Base-by-base conservation (phyloP, 2,329 filamentous ascomycete species). In the Aureobasidium sp. region DNA sequence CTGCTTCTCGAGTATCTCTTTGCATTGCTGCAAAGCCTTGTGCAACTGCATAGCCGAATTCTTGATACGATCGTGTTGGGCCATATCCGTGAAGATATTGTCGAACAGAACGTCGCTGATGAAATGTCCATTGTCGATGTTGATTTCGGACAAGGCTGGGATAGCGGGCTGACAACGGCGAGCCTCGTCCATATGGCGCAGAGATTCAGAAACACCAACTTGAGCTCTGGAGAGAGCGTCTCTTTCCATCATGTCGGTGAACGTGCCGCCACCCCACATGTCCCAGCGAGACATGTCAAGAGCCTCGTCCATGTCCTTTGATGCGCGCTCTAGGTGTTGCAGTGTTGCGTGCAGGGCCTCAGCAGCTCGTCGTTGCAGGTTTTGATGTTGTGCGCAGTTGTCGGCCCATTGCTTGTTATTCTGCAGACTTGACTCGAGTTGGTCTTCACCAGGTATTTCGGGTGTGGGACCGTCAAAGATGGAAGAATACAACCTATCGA, bases 381-480 rank as follows among this genome's bases (percentile, higher is more conserved):
- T 71, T 62, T 78, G 76, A 17, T 74, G 67, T 47, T 69, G 66
- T 15, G 17, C 15, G n/a, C 20, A 4, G 8, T 29, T 20, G 26
- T 62, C 48, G n/a, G 43, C 39, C 32, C 39, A 52, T 5, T 70
- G 64, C 26, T 60, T 60, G 46, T 60, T 50, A 13, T 51, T 41
- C 6, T 43, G 24, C 17, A 60, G 24, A 43, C 57, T 60, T 3
- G 44, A 32, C 68, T 84, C 81, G 57, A 72, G 71, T 32, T 71
- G 68, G 63, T 85, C 82, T 67, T 85, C 82, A n/a, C 79, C 78
- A 0, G 81, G 80, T 29, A 82, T 79, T 0, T 76, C 78, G 0
- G 79, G 79, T 0, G 81, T 83, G 5, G 78, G 77, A 0, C 82
- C 82, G 10, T 74, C 70, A 67, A 85, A 85, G 64, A 85, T 79